Evolutionary conservation across 495 filamentous ascomycete genomes (phyloP).

Genomic region (Evernia prunastri): DNA sequence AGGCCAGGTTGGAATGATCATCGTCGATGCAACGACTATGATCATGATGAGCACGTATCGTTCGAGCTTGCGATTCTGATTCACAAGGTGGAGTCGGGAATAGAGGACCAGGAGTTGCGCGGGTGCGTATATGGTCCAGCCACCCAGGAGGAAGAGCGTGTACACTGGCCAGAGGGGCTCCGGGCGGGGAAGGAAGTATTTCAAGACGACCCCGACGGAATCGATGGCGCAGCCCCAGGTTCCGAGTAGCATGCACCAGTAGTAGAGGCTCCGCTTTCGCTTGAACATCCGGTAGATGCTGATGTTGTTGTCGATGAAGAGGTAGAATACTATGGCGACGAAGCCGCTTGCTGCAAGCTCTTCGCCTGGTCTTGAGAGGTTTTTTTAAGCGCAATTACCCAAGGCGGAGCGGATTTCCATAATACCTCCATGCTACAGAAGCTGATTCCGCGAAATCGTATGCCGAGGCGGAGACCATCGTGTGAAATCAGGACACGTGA

Average conservation of each 20-base stretch:
- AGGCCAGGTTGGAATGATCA: slow-evolving; percentile 41
- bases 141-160: slow-evolving; percentile 30
- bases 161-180: slow-evolving; percentile 30
- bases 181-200: slow-evolving; percentile 29
- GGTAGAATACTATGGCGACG: slow-evolving; percentile 34
- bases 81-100: slow-evolving; percentile 39
- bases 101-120: slow-evolving; percentile 41
- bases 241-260: slow-evolving; percentile 38
- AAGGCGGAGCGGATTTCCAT: not conserved
- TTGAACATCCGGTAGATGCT: slow-evolving; percentile 40
- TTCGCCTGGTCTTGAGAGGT: slow-evolving; percentile 12
- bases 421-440: slow-evolving; percentile 15
- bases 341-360: slow-evolving; percentile 27
- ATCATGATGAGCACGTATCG: slow-evolving; percentile 34
- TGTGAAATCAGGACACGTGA: not conserved
- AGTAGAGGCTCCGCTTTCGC: slow-evolving; percentile 38
- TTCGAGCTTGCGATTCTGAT: slow-evolving; percentile 19
- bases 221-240: slow-evolving; percentile 30
- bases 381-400: not conserved
- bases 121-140: slow-evolving; percentile 35
- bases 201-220: slow-evolving; percentile 30
- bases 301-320: slow-evolving; percentile 35
- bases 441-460: slow-evolving; percentile 16
- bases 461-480: slow-evolving; percentile 14
- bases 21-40: slow-evolving; percentile 27